Evolutionary conservation across 78 protist species (phyloP).

Genomic region (Guillardia theta): DNA sequence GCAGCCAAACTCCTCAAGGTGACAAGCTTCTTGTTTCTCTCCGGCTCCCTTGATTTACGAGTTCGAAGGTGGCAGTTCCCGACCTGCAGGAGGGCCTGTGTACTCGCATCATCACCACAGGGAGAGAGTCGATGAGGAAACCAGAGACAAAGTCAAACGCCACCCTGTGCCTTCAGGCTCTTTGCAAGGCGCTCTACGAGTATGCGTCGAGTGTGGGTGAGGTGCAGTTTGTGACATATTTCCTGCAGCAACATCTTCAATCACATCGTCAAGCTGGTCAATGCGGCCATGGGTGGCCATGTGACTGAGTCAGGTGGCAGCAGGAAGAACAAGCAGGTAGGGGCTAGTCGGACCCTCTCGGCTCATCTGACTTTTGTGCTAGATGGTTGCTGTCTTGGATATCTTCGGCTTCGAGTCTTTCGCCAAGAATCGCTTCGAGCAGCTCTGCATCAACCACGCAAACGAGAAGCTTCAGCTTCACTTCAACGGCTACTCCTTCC

Average conservation of each 20-base stretch:
- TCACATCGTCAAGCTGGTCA: constrained; percentile 70
- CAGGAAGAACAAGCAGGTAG: no score
- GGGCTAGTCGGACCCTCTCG: no score
- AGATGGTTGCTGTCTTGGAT: constrained; percentile 75
- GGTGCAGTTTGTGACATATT: no score
- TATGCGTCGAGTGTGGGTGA: no score
- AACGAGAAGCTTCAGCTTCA: constrained; percentile 78
- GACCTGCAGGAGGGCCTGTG: neutral
- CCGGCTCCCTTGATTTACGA: no score
- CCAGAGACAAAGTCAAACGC: neutral
- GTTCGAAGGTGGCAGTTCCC: neutral
- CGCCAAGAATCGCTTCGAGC: constrained; percentile 71
- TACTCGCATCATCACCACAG: constrained; percentile 37
- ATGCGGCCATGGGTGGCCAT: neutral
- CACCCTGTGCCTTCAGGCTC: constrained; percentile 60
- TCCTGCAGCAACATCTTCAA: constrained; percentile 87
- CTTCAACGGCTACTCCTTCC: constrained; percentile 43
- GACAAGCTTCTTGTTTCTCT: no score
- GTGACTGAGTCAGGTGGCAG: neutral
- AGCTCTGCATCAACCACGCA: constrained; percentile 91
- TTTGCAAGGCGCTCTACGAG: constrained; percentile 81
- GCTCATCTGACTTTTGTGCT: no score
- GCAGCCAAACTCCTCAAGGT: no score
- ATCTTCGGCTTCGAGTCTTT: constrained; percentile 94
- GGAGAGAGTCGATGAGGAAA: neutral